phyloP scores from a whole-genome alignment of 768 basidiomycete species.

The Dacryopinax spathularia region DNA sequence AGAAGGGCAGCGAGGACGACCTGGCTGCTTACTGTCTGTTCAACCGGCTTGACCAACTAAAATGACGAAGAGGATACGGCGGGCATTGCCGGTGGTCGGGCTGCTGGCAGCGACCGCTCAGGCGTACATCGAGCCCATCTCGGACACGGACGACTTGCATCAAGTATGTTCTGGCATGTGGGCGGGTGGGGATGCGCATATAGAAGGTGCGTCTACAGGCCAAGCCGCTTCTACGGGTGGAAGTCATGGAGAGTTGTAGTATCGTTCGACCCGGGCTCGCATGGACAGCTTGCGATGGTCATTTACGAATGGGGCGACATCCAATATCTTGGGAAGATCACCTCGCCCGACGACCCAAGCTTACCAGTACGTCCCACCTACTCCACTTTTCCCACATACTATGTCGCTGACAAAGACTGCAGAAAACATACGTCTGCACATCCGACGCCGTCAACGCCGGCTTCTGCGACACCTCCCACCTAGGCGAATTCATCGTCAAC shows the following conservation, averaged over 20 bases:
- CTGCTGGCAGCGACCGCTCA: slow-evolving; percentile 1
- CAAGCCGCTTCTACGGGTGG: no score
- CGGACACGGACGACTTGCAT: slow-evolving; percentile 65
- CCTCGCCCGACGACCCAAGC: slow-evolving; percentile 37
- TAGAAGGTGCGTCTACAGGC: slow-evolving; percentile 48
- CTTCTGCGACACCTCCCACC: slow-evolving; percentile 49
- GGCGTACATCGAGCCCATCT: slow-evolving; percentile 51
- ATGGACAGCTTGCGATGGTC: slow-evolving; percentile 84
- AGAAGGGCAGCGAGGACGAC: background rate
- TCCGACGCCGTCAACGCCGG: slow-evolving; percentile 57
- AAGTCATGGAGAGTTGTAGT: no score
- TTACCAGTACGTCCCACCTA: slow-evolving; percentile 40
- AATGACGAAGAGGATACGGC: no score
- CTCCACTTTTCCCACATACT: slow-evolving; percentile 5
- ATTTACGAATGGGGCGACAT: slow-evolving; percentile 93
- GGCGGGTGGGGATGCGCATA: slow-evolving; percentile 59
- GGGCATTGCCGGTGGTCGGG: background rate
- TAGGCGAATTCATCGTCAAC: slow-evolving; percentile 84
- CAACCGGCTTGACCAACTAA: no score
- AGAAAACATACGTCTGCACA: slow-evolving; percentile 94
- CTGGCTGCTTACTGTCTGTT: background rate
- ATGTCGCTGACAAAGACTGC: slow-evolving; percentile 23
- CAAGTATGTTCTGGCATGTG: slow-evolving; percentile 97
- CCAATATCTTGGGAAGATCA: slow-evolving; percentile 61
- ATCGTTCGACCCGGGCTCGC: slow-evolving; percentile 59